Conservation (phyloP, 1,284 basidiomycete species). For the Caloboletus firmus region DNA sequence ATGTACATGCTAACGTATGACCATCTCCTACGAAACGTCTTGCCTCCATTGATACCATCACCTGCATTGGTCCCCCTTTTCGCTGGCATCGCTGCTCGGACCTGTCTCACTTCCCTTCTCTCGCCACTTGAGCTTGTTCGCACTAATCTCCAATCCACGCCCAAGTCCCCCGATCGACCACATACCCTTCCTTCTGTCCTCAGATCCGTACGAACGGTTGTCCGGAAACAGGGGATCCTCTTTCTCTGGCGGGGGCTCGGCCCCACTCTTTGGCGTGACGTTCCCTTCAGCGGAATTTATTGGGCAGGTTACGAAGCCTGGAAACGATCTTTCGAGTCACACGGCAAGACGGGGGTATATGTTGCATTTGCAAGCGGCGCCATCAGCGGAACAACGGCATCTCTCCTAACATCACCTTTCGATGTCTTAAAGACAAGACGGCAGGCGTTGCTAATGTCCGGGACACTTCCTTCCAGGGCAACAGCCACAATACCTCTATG, state of each 20-base stretch:
- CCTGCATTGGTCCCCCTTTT: slow-evolving; percentile 71
- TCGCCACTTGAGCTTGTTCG: slow-evolving; percentile 94
- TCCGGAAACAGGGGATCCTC: slow-evolving; percentile 61
- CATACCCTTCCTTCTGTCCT: slow-evolving; percentile 74
- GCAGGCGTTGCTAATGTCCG: slow-evolving; percentile 71
- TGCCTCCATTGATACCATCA: slow-evolving; percentile 59
- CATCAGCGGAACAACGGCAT: slow-evolving; percentile 77
- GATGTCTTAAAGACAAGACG: slow-evolving; percentile 95
- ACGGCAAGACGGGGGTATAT: slow-evolving; percentile 61
- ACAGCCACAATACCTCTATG: slow-evolving; percentile 62
- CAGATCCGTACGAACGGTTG: slow-evolving; percentile 59
- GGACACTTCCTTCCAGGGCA: slow-evolving; percentile 39
- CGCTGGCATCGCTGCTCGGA: slow-evolving; percentile 83
- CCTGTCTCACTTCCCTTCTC: slow-evolving; percentile 75
- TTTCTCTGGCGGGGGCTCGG: slow-evolving; percentile 90
- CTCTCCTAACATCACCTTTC: slow-evolving; percentile 91
- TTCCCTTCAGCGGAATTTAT: slow-evolving; percentile 94
- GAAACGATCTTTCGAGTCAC: slow-evolving; percentile 54
- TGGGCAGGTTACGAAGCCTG: slow-evolving; percentile 78
- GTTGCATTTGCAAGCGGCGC: slow-evolving; percentile 85
- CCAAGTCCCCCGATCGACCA: slow-evolving; percentile 61
- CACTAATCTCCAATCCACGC: slow-evolving; percentile 91
- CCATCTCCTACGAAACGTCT: slow-evolving; percentile 66
- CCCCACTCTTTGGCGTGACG: slow-evolving; percentile 94
- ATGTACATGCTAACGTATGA: slow-evolving; percentile 98